A percentile compares a stretch with the other conserved stretches of the same genome.
These are phyloP conservation scores for Fusarium sacchari DNA, from an alignment of 2,329 filamentous ascomycete species.

Conservation along the genomic window DNA sequence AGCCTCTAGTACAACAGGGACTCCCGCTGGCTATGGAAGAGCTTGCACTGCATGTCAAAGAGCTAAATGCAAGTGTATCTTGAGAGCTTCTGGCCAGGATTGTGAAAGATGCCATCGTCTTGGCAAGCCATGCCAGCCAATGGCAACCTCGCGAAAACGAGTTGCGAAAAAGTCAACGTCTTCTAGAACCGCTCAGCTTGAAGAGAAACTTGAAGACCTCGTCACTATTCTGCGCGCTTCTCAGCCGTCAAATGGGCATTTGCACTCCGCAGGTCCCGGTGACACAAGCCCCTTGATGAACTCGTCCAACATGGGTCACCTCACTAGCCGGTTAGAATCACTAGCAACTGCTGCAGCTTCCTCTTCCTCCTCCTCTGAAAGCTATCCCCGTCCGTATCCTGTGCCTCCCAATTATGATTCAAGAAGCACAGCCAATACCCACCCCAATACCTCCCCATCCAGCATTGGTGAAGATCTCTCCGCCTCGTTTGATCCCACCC, in stretches of 20 bases:
- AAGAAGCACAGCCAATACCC: slow-evolving; percentile 1
- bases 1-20: slow-evolving; percentile 28
- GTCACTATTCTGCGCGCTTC: slow-evolving; percentile 56
- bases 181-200: slow-evolving; percentile 57
- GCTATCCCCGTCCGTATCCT: slow-evolving; percentile 9
- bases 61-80: slow-evolving; percentile 61
- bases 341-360: slow-evolving; percentile 51
- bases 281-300: slow-evolving; percentile 13
- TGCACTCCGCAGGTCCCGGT: slow-evolving; percentile 19
- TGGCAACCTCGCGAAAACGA: slow-evolving; percentile 53
- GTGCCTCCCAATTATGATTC: slow-evolving; percentile 19
- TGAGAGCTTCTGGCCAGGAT: slow-evolving; percentile 45
- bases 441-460: slow-evolving; percentile 11
- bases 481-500: slow-evolving; percentile 45
- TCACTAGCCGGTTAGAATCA: slow-evolving; percentile 50
- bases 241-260: slow-evolving; percentile 32
- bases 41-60: slow-evolving; percentile 59
- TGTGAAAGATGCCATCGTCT: slow-evolving; percentile 58
- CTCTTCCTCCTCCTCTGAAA: slow-evolving; percentile 33
- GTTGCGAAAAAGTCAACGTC: slow-evolving; percentile 47
- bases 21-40: slow-evolving; percentile 54
- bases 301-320: slow-evolving; percentile 19
- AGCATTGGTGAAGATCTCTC: slow-evolving; percentile 31
- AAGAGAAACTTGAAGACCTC: slow-evolving; percentile 61
- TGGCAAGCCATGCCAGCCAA: slow-evolving; percentile 59